Evolutionary conservation across 306 rosid genomes (phyloP), one percentile per base, ranked within the genome.

Genomic region (Vicia faba): DNA sequence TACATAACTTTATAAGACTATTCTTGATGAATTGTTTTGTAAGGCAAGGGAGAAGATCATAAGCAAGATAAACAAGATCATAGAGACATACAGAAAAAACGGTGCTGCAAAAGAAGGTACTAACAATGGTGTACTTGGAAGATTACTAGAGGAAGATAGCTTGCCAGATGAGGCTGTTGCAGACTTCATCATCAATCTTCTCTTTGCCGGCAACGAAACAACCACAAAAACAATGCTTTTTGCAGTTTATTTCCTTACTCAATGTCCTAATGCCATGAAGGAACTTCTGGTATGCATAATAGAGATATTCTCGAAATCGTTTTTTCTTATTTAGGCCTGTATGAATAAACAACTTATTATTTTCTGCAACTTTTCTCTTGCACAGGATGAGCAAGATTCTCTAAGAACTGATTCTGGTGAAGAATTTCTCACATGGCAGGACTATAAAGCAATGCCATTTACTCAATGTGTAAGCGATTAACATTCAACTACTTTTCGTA

Each of bases 141-240:
- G 91, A 70, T 65, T 92, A 5, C 56, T 92, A 20, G 89, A 86
- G 79, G 98, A 89, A 61, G 91, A 87, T 75, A 83, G 86, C 68
- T 78, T 92, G 49, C 83, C 86, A 0, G 95, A 92, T 61, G 93
- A 84, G 2, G 87, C 84, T 8, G 80, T 89, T 4, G 87, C 93
- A 44, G 98, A 92, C 61, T 92, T 92, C 88, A 84, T 89, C 39
- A 87, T 92, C 84, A 92, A 89, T 72, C 98, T 92, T 73, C 93
- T 92, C 58, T 92, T 92, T 48, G 98, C 98, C 0, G 98, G 98
- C 51, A 92, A 87, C 49, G 98, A 92, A 84, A 89, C 98, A 8
- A 92, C 93, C 36, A 82, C 98, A 8, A 92, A 92, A 84, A 92
- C 98, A 5, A 92, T 92, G 98, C 88, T 92, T 51, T 92, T 92